These are phyloP conservation scores for Fusarium robinianum DNA, from an alignment of 2,329 filamentous ascomycete species.

Conservation along the genomic window DNA sequence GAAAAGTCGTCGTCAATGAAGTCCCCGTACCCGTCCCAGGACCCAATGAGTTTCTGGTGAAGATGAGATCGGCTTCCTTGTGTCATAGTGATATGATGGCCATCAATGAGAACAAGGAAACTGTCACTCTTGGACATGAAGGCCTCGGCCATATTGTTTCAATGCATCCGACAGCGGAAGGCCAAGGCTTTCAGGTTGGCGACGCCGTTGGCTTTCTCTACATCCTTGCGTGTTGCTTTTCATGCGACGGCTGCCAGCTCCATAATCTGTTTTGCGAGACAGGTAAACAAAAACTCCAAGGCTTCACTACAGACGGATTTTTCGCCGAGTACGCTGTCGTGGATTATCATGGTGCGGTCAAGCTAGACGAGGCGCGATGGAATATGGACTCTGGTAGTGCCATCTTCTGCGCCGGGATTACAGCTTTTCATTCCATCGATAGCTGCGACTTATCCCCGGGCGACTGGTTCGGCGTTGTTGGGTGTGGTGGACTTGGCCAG, in stretches of 20 bases:
- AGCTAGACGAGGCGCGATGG: constrained; percentile 42
- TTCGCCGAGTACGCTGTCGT: constrained; percentile 53
- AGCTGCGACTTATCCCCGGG: constrained; percentile 43
- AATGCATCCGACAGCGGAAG: constrained; percentile 42
- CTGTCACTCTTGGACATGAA: constrained; percentile 48
- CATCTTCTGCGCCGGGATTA: constrained; percentile 57
- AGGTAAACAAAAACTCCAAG: constrained; percentile 46
- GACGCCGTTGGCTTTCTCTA: constrained; percentile 53
- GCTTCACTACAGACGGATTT: constrained; percentile 50
- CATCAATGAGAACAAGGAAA: constrained; percentile 18
- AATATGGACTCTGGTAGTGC: constrained; percentile 41
- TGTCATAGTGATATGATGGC: constrained; percentile 41
- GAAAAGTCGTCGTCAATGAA: constrained; percentile 45
- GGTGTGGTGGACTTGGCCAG: constrained; percentile 51
- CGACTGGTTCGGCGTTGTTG: constrained; percentile 49
- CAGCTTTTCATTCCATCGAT: constrained; percentile 47
- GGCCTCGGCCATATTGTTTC: constrained; percentile 49
- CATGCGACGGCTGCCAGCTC: constrained; percentile 51
- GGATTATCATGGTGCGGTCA: constrained; percentile 50
- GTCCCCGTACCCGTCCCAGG: constrained; percentile 49
- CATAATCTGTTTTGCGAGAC: constrained; percentile 48
- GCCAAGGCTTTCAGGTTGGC: constrained; percentile 48
- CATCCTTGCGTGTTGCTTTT: constrained; percentile 51
- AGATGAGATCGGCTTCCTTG: constrained; percentile 42
- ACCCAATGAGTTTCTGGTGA: constrained; percentile 47